phyloP scores from a whole-genome alignment of 768 basidiomycete genomes.

The Mycena polygramma region DNA sequence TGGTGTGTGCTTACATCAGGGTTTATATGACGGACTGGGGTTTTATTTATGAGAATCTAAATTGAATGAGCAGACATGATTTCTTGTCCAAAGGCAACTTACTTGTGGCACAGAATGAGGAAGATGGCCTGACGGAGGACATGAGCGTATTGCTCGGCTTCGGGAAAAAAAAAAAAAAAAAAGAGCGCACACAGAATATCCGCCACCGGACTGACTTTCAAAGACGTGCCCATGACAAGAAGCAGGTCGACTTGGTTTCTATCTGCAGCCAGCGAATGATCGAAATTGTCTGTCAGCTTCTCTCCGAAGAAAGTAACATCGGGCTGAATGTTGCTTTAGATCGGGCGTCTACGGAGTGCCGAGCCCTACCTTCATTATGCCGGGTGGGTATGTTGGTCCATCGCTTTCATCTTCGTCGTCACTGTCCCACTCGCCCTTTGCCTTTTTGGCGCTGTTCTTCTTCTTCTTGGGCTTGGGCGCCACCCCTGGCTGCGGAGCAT shows the following conservation, averaged over 20 bases:
- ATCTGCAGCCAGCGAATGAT: conserved; percentile 79
- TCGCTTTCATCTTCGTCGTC: conserved; percentile 78
- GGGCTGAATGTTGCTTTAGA: conserved; percentile 63
- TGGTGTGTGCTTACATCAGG: conserved; percentile 78
- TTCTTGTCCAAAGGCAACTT: conserved; percentile 22
- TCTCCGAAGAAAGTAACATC: conserved; percentile 99
- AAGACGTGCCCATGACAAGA: conserved; percentile 81
- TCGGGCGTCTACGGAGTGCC: background rate
- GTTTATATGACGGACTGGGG: conserved; percentile 90
- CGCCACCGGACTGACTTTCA: conserved; percentile 83
- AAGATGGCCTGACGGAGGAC: conserved; percentile 72
- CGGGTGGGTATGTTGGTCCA: conserved; percentile 73
- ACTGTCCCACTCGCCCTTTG: conserved; percentile 74
- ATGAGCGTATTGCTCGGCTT: background rate
- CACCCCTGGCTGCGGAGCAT: conserved; percentile 47
- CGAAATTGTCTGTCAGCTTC: conserved; percentile 88
- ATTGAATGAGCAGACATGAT: conserved; percentile 14
- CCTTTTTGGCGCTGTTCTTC: conserved; percentile 66
- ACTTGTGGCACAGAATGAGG: conserved; percentile 96
- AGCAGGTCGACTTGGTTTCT: conserved; percentile 84
- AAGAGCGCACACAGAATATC: conserved; percentile 70
- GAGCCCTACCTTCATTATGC: conserved; percentile 87
- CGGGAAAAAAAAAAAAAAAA: no score
- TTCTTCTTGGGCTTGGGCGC: conserved; percentile 46
- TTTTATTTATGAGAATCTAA: conserved; percentile 97